Base-by-base conservation (phyloP, 75 land plant genomes). In the Ceratopteris richardii region DNA sequence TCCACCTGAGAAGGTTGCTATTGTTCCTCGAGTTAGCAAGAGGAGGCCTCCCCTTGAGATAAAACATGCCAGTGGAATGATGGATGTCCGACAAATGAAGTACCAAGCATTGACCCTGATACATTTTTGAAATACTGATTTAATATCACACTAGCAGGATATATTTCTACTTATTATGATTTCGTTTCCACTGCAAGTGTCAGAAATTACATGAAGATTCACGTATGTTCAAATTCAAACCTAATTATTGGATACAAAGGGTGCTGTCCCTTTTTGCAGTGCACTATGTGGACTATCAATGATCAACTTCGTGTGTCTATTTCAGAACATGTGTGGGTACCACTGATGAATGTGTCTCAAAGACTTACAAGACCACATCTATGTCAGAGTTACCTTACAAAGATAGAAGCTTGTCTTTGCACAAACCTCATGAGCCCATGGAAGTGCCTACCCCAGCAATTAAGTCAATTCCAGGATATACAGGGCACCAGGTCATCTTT, bases 11-110 rank as follows among this genome's bases (percentile, higher is more conserved):
- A 63, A 51, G 56, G 16, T 3, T n/a, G 65, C 57, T 4, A 42
- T 63, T 47, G 58, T 44, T n/a, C 65, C 65, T 6, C 65, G 65
- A 18, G 50, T 63, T 13, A 63, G 65, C 55, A 63, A 63, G 58
- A 27, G 50, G 33, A 30, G 55, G 14, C 55, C 65, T 31, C 36
- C 65, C 7, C 22, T 23, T 29, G 65, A 42, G 16, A 42, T 20
- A 28, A 25, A 29, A 16, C 33, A 63, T 51, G 56, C 65, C 4
- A 20, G 57, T 31, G 65, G 65, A 14, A 46, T 42, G 40, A 5
- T 63, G 55, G 65, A 63, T 51, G 55, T 63, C 29, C 65, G 55
- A 2, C 17, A 14, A 9, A 63, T 63, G 65, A 46, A 63, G 65
- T 63, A 30, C 25, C 6, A 9, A 48, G 17, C 59, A 5, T 29